Percentiles rank a stretch among this genome's conserved stretches.
phyloP scores from a whole-genome alignment of 140 eudicot genomes.

The Ambrosia hybrid region DNA sequence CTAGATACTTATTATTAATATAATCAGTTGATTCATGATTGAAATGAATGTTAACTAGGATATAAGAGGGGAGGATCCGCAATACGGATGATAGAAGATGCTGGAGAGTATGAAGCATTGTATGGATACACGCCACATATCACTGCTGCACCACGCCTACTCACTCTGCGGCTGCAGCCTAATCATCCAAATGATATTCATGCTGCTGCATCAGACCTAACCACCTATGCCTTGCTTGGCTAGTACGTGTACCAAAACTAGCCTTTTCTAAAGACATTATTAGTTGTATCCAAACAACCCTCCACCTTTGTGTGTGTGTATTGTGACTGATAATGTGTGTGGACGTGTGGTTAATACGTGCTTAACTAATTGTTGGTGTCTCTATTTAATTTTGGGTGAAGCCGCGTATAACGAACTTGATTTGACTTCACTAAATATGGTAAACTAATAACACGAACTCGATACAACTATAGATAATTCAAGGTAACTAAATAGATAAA shows the following conservation, averaged over 20 bases:
- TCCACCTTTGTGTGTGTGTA: background rate
- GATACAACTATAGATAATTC: background rate
- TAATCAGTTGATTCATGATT: slow-evolving; percentile 4
- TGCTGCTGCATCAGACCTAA: slow-evolving; percentile 67
- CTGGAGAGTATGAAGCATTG: slow-evolving; percentile 58
- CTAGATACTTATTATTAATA: background rate
- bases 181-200: slow-evolving; percentile 46
- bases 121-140: slow-evolving; percentile 48
- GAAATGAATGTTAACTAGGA: slow-evolving; percentile 45
- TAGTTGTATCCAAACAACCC: slow-evolving; percentile 17
- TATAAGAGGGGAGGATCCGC: slow-evolving; percentile 77
- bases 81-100: slow-evolving; percentile 72
- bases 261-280: background rate
- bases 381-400: background rate
- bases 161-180: slow-evolving; percentile 60
- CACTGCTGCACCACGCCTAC: slow-evolving; percentile 37
- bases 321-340: slow-evolving; percentile 1
- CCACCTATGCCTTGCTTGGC: slow-evolving; percentile 74
- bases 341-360: background rate
- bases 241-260: slow-evolving; percentile 17
- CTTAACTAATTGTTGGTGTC: slow-evolving; percentile 5
- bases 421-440: background rate
- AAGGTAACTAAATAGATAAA: too few relatives aligned
- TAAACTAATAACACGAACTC: background rate
- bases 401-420: background rate